Base-by-base conservation (phyloP, 2,329 filamentous ascomycete species). In the Alternaria triticimaculans region DNA sequence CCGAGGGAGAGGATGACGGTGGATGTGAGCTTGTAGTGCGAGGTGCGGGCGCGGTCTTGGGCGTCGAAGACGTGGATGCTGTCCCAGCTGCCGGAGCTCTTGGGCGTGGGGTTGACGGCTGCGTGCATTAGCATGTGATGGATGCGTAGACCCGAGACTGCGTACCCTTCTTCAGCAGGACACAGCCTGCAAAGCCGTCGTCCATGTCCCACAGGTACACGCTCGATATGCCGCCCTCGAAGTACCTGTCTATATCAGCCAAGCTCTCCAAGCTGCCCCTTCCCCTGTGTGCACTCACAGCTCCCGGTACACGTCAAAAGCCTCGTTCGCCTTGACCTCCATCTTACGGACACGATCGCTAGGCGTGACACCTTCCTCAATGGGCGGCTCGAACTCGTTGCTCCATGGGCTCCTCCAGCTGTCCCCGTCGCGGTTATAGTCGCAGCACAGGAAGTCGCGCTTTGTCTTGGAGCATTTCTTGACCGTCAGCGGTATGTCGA, bases 121-220 rank as follows among this genome's bases (percentile, higher is more conserved):
- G 80, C 58, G 66, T 63, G 18, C 26, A 55, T 78, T 53, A 75
- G 70, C 55, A 60, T 11, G 55, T 26, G 14, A 14, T 3, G 14
- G 41, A 6, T 3, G 20, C 3, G 3, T 11, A 26, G 37, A 9
- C 4, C 4, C 3, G 3, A 7, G 12, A 11, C 3, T 37, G 84
- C 86, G 72, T 82, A 92, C 92, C 89, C 84, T 99, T 99, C 87
- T 99, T 99, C 76, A 99, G 83, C 73, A 99, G 82, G 60, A 99
- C 94, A 3, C 97, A 96, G 1, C 96, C 96, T 0, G 96, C 96
- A 79, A 99, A 99, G 9, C 96, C 96, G 81, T 99, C 96, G 74
- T 99, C 96, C 79, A 98, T 84, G 79, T 97, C 96, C 96, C 96
- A 99, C 67, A 99, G 92, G 82, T 99, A 99, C 43, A 98, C 96